Evolutionary conservation across 352 stramenopile species (phyloP), one percentile per base, ranked within the genome.

Genomic region (Saprolegnia diclina): DNA sequence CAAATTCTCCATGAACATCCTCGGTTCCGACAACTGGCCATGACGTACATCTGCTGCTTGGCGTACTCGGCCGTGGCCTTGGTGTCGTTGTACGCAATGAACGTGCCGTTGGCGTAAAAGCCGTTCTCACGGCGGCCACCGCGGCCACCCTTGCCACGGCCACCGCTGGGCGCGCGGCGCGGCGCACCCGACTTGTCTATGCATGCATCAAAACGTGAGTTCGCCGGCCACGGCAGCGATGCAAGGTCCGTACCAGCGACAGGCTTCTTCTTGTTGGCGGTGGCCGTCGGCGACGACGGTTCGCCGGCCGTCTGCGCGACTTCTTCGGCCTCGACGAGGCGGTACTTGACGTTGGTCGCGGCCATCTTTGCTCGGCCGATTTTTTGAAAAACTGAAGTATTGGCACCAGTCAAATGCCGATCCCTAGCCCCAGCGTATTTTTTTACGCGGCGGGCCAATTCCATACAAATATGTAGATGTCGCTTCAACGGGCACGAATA

Each of bases 21-120:
- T 46, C 37, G 18, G n/a, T 44, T 3, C 19, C 21, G 9, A 13
- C 29, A 50, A 4, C 21, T n/a, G n/a, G n/a, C n/a, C 13, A 5
- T 22, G 10, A 87, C 83, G 56, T 82, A 93, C 84, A 94, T 92
- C 76, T 94, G 86, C 48, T 75, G 76, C 73, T 90, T 90, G 59
- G 86, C 86, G 79, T 84, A 94, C 56, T 92, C 77, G 32, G 84
- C 83, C 24, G 86, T 92, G 56, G 91, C 72, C 42, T 79, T 79
- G 1, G 78, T 53, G 65, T 94, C 84, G 16, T 79, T 78, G 64
- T 81, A 91, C 1, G 85, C 80, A 61, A 94, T 80, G 62, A 89
- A 94, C 53, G 90, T 81, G 63, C 86, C 86, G 67, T 94, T 92
- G 68, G 79, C 77, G 76, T 86, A 92, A 19, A 67, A 71, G 59